Percentiles rank a stretch among this genome's conserved stretches.
phyloP scores from a whole-genome alignment of 2,329 filamentous ascomycete species.

The Plenodomus tracheiphilus region DNA sequence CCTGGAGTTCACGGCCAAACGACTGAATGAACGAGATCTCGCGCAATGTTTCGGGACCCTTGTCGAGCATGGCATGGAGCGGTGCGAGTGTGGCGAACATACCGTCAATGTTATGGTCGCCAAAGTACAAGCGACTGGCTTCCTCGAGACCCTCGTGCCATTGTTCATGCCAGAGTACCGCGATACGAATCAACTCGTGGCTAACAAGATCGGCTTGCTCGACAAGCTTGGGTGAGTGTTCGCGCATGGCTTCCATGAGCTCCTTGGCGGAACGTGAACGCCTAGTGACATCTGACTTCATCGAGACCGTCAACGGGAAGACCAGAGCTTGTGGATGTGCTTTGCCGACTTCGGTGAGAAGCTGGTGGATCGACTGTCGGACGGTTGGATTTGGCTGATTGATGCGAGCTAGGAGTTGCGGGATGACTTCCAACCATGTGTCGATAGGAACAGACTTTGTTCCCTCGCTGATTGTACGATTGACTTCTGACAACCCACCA shows the following conservation, averaged over 20 bases:
- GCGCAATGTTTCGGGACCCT: conserved; percentile 86
- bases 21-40: conserved; percentile 98
- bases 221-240: conserved; percentile 88
- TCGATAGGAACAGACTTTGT: conserved; percentile 92
- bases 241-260: conserved; percentile 98
- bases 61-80: conserved; percentile 87
- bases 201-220: conserved; percentile 95
- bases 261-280: conserved; percentile 85
- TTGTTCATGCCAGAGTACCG: conserved; percentile 96
- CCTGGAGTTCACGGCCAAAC: conserved; percentile 91
- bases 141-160: conserved; percentile 99
- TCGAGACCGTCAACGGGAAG: conserved; percentile 94
- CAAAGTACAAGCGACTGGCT: conserved; percentile 94
- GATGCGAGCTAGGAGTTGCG: conserved; percentile 94
- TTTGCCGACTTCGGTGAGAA: conserved; percentile 89
- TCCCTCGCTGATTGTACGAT: conserved; percentile 83
- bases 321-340: conserved; percentile 95
- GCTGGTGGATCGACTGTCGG: conserved; percentile 85
- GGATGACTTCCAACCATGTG: conserved; percentile 98
- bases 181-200: conserved; percentile 93
- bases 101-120: conserved; percentile 94
- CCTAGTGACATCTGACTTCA: conserved; percentile 88
- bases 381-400: conserved; percentile 92
- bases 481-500: conserved; percentile 86
- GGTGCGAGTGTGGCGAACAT: conserved; percentile 94